Evolutionary conservation across 257 asterid genomes (phyloP).

Genomic region (Misopates orontium): DNA sequence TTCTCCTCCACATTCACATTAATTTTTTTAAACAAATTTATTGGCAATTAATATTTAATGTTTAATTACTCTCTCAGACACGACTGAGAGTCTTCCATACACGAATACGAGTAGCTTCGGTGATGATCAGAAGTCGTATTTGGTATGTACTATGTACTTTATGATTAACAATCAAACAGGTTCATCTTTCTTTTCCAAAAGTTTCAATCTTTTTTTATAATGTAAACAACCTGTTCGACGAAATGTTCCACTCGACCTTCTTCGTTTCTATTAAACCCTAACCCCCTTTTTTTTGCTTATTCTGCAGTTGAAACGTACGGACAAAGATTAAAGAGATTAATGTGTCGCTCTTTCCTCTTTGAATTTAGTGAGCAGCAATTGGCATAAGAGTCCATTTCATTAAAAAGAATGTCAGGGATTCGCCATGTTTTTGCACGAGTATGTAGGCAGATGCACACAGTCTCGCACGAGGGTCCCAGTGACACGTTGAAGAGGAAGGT

Average conservation of each 20-base stretch:
- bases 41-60: too few relatives aligned
- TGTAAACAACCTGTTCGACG: slow-evolving; percentile 11
- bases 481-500: slow-evolving; percentile 63
- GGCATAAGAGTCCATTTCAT: slow-evolving; percentile 15
- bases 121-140: too few relatives aligned
- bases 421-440: slow-evolving; percentile 34
- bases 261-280: not conserved
- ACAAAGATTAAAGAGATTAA: not conserved
- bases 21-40: too few relatives aligned
- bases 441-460: slow-evolving; percentile 52
- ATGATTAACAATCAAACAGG: too few relatives aligned
- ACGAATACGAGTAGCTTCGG: too few relatives aligned
- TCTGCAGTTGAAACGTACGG: too few relatives aligned
- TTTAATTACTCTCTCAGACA: too few relatives aligned
- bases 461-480: slow-evolving; percentile 57
- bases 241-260: not conserved
- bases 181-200: too few relatives aligned
- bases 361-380: not conserved
- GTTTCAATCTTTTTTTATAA: too few relatives aligned
- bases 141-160: too few relatives aligned
- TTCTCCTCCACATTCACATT: too few relatives aligned
- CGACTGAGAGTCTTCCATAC: too few relatives aligned
- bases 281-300: not conserved
- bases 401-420: slow-evolving; percentile 45
- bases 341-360: not conserved